These are phyloP conservation scores for Pilasporangium apinafurcum DNA, from an alignment of 352 stramenopile species.

Conservation along the genomic window DNA sequence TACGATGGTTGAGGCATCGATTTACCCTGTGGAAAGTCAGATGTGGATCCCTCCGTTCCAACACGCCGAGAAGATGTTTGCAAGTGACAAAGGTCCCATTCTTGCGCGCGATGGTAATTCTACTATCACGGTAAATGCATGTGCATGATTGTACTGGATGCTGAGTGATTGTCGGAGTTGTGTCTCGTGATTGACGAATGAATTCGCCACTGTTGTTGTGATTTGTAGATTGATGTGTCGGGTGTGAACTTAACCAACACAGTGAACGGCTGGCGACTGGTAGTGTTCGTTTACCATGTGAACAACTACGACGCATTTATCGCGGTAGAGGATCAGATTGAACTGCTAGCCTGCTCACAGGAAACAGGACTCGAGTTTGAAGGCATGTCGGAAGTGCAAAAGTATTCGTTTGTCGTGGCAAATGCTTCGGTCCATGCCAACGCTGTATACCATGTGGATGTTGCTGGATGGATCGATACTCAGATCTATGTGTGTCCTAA, in stretches of 20 bases:
- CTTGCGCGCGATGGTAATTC: constrained; percentile 59
- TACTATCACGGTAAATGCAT: constrained; percentile 37
- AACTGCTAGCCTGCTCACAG: constrained; percentile 61
- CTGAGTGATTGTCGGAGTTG: too few species aligned
- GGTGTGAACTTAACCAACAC: constrained; percentile 62
- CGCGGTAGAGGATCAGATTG: constrained; percentile 58
- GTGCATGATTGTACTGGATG: constrained; percentile 1
- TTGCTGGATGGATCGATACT: constrained; percentile 73
- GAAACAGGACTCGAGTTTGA: constrained; percentile 32
- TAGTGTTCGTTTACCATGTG: constrained; percentile 83
- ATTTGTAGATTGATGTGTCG: constrained; percentile 42
- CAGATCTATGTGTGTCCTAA: constrained; percentile 76
- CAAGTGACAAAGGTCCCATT: constrained; percentile 58
- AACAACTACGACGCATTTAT: constrained; percentile 59
- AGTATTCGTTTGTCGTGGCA: constrained; percentile 53
- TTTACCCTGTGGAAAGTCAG: constrained; percentile 65
- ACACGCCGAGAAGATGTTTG: constrained; percentile 84
- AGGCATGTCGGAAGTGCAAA: constrained; percentile 60
- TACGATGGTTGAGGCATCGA: constrained; percentile 35
- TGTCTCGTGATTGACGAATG: too few species aligned
- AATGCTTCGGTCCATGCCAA: constrained; percentile 44
- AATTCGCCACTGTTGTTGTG: neutral
- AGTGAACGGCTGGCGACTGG: constrained; percentile 66
- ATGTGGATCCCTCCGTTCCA: constrained; percentile 78
- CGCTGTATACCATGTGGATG: constrained; percentile 49